phyloP scores from a whole-genome alignment of 2,329 filamentous ascomycete species.

The Golovinomyces cichoracearum region DNA sequence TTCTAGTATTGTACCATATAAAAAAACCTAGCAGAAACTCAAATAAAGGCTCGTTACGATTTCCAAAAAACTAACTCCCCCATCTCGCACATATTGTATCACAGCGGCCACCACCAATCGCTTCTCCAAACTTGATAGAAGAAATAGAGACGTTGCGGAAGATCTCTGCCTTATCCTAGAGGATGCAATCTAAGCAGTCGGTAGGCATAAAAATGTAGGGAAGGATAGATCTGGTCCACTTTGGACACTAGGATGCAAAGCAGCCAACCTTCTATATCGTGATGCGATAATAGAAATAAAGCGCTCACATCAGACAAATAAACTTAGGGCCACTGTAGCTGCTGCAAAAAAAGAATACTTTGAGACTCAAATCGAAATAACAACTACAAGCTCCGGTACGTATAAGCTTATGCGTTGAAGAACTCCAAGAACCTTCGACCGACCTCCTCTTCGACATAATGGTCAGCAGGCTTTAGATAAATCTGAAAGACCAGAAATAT shows the following conservation, averaged over 20 bases:
- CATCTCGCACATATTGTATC: neutral
- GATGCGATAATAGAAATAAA: neutral
- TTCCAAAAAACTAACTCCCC: neutral
- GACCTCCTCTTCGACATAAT: neutral
- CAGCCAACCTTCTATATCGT: neutral
- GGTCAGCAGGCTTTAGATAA: neutral
- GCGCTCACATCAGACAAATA: neutral
- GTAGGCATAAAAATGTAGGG: neutral
- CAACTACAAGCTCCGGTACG: no score
- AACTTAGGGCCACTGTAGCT: neutral
- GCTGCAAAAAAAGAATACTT: neutral
- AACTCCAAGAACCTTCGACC: neutral
- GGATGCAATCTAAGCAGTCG: neutral
- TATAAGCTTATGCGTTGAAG: neutral
- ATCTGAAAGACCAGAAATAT: neutral
- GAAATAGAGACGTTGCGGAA: neutral
- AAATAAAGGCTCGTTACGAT: neutral
- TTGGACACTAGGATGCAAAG: neutral
- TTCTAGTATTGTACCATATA: neutral
- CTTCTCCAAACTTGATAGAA: neutral
- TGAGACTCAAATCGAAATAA: neutral
- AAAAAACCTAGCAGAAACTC: neutral
- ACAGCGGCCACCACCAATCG: neutral
- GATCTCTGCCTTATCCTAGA: neutral
- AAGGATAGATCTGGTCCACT: neutral